Evolutionary conservation across 73 alveolate genomes (phyloP), one percentile per base, ranked within the genome.

Genomic region (Stentor coeruleus): DNA sequence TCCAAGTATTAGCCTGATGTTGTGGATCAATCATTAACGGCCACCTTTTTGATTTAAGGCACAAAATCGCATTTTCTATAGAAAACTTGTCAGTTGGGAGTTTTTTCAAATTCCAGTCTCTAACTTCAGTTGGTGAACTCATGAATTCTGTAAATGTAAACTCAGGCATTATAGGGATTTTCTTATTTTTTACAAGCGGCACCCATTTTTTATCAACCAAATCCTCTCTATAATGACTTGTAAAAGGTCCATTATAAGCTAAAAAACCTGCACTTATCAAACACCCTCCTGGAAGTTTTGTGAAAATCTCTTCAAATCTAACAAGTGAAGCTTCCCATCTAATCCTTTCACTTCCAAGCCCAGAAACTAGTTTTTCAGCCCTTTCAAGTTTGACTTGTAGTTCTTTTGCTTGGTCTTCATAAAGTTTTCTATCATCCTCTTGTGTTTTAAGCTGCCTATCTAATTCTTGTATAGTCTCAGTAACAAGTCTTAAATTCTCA

Each of bases 21-120:
- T 98, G 98, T 40, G 99, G 99, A 83, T 98, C 99, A 75, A 98
- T 97, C 87, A 98, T 92, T 55, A 98, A 95, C 31, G 99, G 99
- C 98, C 98, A 98, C 86, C 99, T 93, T 60, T 91, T 86, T 11
- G 98, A 95, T 83, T 91, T 92, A 15, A 96, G 96, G 77, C 95
- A 97, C 58, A 98, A 93, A 75, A 97, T 98, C 33, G 99, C 99
- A 87, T 98, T 98, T 91, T 98, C 99, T 30, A 93, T 94, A 72
- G 99, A 94, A 93, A 97, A 96, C 81, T 94, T 95, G 87, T 98
- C 99, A 31, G 99, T 95, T 0, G 99, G 99, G 80, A 59, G 20
- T 59, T 81, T 75, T 35, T 75, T 15, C 26, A 39, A 38, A 58
- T 88, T 89, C 99, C 99, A 96, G 41, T 96, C 93, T 76, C 98